phyloP scores from a whole-genome alignment of 306 rosid genomes.

The Vigna reflexopilosa region DNA sequence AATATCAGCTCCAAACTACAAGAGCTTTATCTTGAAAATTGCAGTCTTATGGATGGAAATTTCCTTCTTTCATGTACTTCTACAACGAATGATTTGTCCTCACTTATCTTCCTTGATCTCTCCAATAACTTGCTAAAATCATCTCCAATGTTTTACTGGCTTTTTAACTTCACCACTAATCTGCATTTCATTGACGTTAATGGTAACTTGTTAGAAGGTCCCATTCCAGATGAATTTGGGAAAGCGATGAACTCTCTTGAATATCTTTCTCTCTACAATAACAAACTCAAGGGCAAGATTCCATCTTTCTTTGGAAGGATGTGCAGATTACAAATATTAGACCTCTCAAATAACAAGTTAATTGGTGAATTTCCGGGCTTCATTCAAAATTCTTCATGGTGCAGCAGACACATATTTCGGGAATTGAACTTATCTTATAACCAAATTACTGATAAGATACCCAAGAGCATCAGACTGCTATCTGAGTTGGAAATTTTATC shows the following conservation, averaged over 20 bases:
- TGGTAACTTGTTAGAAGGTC: neutral
- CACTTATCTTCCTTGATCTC: neutral
- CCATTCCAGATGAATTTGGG: conserved; percentile 6
- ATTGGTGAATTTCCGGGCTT: neutral
- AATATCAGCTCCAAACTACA: neutral
- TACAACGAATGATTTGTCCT: neutral
- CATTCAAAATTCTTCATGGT: neutral
- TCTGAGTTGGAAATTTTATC: neutral
- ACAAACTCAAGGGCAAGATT: conserved; percentile 25
- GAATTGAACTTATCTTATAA: neutral
- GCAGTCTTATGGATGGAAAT: neutral
- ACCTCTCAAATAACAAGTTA: neutral
- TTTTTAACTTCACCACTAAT: conserved; percentile 25
- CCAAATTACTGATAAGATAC: neutral
- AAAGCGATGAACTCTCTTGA: conserved; percentile 8
- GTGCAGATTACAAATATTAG: neutral
- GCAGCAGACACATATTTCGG: neutral
- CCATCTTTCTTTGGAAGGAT: conserved; percentile 4
- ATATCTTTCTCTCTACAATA: fast-evolving
- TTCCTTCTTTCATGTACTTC: neutral
- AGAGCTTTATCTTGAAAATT: neutral
- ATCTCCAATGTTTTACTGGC: neutral
- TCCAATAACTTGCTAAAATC: neutral
- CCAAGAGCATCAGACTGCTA: neutral
- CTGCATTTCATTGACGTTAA: neutral